These are phyloP conservation scores for Alectoria sarmentosa DNA, from an alignment of 495 filamentous ascomycete genomes.

Conservation along the genomic window DNA sequence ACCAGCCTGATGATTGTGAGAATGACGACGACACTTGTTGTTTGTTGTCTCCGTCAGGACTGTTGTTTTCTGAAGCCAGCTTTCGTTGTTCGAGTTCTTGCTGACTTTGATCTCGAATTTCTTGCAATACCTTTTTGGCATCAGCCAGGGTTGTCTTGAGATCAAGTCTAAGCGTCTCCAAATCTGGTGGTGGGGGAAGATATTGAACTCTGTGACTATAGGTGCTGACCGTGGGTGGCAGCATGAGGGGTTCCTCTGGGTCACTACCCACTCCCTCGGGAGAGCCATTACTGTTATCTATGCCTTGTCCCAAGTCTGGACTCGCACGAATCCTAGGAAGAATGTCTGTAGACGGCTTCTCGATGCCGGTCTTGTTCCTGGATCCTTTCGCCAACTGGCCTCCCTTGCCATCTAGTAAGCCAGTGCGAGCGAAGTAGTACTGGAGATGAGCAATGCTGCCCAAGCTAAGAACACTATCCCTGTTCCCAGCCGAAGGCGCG, in stretches of 20 bases:
- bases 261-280: slow-evolving; percentile 46
- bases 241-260: slow-evolving; percentile 62
- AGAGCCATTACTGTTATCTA: slow-evolving; percentile 51
- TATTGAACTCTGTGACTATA: slow-evolving; percentile 84
- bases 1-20: slow-evolving; percentile 51
- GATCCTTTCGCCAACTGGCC: slow-evolving; percentile 68
- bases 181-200: slow-evolving; percentile 78
- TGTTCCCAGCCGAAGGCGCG: slow-evolving; percentile 76
- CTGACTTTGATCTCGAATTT: slow-evolving; percentile 31
- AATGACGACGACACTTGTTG: slow-evolving; percentile 20
- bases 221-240: slow-evolving; percentile 92
- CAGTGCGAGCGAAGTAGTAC: slow-evolving; percentile 96
- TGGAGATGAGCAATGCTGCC: slow-evolving; percentile 96
- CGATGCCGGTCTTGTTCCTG: slow-evolving; percentile 43
- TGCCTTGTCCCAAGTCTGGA: slow-evolving; percentile 31
- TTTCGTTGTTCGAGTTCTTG: slow-evolving; percentile 29
- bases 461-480: slow-evolving; percentile 91
- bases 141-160: slow-evolving; percentile 59
- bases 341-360: slow-evolving; percentile 3
- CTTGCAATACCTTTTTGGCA: slow-evolving; percentile 57
- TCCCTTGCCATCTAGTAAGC: slow-evolving; percentile 87
- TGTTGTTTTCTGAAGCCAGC: slow-evolving; percentile 29
- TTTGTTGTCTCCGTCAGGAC: slow-evolving; percentile 26
- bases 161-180: slow-evolving; percentile 67
- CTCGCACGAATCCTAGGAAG: slow-evolving; percentile 17